A percentile compares a stretch with the other conserved stretches of the same genome.
Conservation (phyloP, 108 stramenopile species). For the Cylindrotheca closterium region DNA sequence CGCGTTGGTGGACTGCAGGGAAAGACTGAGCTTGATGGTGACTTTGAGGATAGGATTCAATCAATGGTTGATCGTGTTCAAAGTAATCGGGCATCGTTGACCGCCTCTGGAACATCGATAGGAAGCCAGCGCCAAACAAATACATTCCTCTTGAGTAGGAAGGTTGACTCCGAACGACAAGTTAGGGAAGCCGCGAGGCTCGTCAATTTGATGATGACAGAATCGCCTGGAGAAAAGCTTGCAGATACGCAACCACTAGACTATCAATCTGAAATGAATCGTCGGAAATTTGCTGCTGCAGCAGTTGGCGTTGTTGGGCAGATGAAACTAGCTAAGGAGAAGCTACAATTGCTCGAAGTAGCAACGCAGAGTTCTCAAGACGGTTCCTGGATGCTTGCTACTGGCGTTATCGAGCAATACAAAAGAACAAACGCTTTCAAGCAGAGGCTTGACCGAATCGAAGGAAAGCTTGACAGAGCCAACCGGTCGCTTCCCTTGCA, state of each 20-base stretch:
- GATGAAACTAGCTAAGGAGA: conserved; percentile 27
- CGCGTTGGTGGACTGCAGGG: background rate
- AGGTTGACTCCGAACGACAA: conserved; percentile 41
- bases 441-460: conserved; percentile 4
- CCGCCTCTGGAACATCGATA: conserved; percentile 12
- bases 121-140: conserved; percentile 4
- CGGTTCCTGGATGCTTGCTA: background rate
- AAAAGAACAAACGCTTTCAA: conserved; percentile 6
- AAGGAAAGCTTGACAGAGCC: conserved; percentile 5
- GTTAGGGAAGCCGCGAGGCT: conserved; percentile 18
- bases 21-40: background rate
- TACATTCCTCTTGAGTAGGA: conserved; percentile 25
- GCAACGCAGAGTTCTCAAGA: background rate
- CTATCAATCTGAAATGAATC: conserved; percentile 54
- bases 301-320: conserved; percentile 36
- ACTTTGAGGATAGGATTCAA: conserved; percentile 13
- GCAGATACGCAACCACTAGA: conserved; percentile 59
- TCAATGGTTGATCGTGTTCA: conserved; percentile 12
- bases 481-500: conserved; percentile 2
- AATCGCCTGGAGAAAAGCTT: conserved; percentile 16
- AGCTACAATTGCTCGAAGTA: conserved; percentile 14
- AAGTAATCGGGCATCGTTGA: background rate
- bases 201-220: conserved; percentile 27
- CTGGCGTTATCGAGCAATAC: conserved; percentile 10
- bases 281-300: conserved; percentile 51